phyloP scores from a whole-genome alignment of 2,329 filamentous ascomycete genomes.

The Metarhizium robertsii region DNA sequence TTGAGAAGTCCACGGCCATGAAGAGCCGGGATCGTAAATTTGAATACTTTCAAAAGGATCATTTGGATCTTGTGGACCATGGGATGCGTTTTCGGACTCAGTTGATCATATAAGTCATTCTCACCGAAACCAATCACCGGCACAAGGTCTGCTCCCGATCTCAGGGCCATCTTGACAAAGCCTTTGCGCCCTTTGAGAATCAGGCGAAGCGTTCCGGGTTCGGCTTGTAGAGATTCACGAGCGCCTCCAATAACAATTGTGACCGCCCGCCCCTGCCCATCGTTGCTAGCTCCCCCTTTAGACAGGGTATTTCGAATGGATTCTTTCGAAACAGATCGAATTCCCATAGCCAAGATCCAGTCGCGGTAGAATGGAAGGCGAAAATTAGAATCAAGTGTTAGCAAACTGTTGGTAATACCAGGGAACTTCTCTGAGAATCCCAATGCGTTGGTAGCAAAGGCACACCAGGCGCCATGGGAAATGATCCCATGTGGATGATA shows the following conservation, averaged over 20 bases:
- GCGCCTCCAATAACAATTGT: conserved; percentile 94
- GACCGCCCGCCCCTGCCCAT: conserved; percentile 90
- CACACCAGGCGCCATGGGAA: conserved; percentile 86
- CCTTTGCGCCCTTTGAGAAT: conserved; percentile 80
- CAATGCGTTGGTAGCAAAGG: conserved; percentile 83
- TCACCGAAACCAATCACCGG: conserved; percentile 90
- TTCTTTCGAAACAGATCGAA: conserved; percentile 83
- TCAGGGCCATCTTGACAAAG: conserved; percentile 87
- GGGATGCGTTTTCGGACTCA: conserved; percentile 68
- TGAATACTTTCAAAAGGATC: conserved; percentile 73
- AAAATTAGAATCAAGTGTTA: conserved; percentile 96
- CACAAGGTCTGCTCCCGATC: conserved; percentile 87
- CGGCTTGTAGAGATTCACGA: conserved; percentile 81
- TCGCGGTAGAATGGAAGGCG: conserved; percentile 88
- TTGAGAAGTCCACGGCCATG: conserved; percentile 92
- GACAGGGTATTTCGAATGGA: conserved; percentile 83
- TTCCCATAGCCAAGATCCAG: conserved; percentile 81
- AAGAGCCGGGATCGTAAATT: conserved; percentile 86
- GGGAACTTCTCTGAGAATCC: conserved; percentile 84
- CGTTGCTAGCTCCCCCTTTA: conserved; percentile 64
- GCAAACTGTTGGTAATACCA: conserved; percentile 84
- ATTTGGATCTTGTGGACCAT: conserved; percentile 74
- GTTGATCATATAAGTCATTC: conserved; percentile 91
- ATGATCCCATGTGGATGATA: conserved; percentile 98
- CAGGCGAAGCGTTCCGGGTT: conserved; percentile 66